Evolutionary conservation across 1,139 yeast genomes (phyloP), one percentile per base, ranked within the genome.

Genomic region (Kodamaea suecica): DNA sequence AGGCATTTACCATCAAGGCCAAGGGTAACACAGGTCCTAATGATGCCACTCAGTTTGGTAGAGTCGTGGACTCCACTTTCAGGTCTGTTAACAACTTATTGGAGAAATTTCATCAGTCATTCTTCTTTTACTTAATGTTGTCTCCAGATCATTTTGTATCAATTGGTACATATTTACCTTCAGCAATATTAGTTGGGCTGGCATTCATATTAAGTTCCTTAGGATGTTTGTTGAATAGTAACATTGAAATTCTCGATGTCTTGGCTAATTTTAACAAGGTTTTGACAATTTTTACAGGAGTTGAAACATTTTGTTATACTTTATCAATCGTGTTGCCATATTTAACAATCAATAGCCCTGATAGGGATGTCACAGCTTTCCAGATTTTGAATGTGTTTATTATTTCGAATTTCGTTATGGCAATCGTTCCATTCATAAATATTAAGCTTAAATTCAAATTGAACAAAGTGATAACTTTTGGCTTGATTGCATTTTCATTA

Each of bases 61-160:
- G 98, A 55, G 72, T 90, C 4, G 76, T 88, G 12, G 99, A 94
- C 57, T 86, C 94, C 2, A 69, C 85, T 11, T 80, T 90, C 53
- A 74, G 98, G 44, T 82, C 96, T 0, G 86, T 94, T 29, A 94
- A 94, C 61, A 94, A 94, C 57, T 69, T 94, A 48, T 67, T 92
- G 38, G 99, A 94, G 57, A 95, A 90, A 56, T 92, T 92, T 59
- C 99, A 94, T 57, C 98, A 94, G 57, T 87, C 97, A 1, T 94
- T 88, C 56, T 94, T 94, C 68, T 94, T 90, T 54, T 94, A 90
- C 62, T 70, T 92, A 49, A 61, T 94, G 62, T 61, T 94, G 39
- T 76, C 90, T 0, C 94, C 97, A 9, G 66, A 72, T 40, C 62
- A 74, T 41, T 94, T 94, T 63, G 95, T 92, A 11, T 86, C 96